A percentile compares a stretch with the other conserved stretches of the same genome.
Conservation (phyloP, 768 basidiomycete species). For the Mycena haematopus region DNA sequence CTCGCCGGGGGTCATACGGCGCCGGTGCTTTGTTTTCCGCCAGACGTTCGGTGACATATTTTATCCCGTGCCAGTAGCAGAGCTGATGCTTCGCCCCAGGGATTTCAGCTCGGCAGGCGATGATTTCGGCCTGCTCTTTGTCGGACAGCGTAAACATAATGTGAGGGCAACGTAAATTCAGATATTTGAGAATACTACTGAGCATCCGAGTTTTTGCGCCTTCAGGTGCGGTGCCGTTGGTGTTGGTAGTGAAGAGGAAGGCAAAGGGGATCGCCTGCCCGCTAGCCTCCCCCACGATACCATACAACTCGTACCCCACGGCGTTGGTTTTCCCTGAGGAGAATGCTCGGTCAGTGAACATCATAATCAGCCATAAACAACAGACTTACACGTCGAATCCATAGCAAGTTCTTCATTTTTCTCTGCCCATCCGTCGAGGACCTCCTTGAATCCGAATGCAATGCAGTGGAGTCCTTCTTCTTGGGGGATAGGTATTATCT, state of each 20-base stretch:
- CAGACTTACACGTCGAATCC: slow-evolving; percentile 4
- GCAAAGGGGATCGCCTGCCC: neutral
- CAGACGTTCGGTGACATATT: slow-evolving; percentile 32
- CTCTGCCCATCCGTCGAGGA: neutral
- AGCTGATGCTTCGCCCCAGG: slow-evolving; percentile 36
- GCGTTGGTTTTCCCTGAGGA: slow-evolving; percentile 2
- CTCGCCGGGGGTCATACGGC: slow-evolving; percentile 26
- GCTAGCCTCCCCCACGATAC: neutral
- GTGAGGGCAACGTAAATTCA: slow-evolving; percentile 1
- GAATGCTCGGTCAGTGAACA: too few relatives aligned
- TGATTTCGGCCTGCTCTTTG: slow-evolving; percentile 40
- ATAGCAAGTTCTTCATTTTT: neutral
- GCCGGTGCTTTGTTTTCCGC: slow-evolving; percentile 31
- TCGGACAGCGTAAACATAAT: slow-evolving; percentile 36
- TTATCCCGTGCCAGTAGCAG: slow-evolving; percentile 42
- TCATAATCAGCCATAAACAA: neutral
- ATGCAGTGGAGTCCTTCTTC: neutral
- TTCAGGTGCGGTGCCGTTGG: neutral
- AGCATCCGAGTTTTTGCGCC: slow-evolving; percentile 5
- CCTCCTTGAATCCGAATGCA: neutral
- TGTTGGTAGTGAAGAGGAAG: neutral
- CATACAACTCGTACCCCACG: neutral
- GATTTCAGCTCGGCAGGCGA: slow-evolving; percentile 9
- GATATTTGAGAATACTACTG: neutral
- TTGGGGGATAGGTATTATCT: neutral